Conservation (phyloP, 192 early-diverging fungal genomes). For the Obelidium mucronatum region DNA sequence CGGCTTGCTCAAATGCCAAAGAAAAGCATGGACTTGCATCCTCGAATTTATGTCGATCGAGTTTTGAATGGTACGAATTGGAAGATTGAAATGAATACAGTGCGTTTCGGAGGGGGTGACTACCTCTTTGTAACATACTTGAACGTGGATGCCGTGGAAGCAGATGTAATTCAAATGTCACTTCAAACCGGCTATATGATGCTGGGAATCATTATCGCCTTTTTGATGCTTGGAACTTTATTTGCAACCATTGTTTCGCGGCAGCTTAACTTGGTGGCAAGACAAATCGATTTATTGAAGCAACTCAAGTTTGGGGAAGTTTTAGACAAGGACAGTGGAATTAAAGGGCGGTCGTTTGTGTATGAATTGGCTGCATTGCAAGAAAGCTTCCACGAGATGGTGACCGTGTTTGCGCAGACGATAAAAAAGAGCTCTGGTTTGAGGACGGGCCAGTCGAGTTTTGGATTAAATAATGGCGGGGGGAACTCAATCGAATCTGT, state of each 20-base stretch:
- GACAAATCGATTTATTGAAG: conserved; percentile 20
- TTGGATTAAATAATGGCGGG: too few species aligned
- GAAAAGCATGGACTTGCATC: background rate
- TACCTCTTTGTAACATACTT: background rate
- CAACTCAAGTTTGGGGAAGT: conserved; percentile 21
- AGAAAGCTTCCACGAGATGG: conserved; percentile 3
- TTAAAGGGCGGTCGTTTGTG: conserved; percentile 1
- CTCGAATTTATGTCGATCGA: too few species aligned
- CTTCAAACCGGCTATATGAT: background rate
- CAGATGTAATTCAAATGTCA: background rate
- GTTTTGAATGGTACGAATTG: background rate
- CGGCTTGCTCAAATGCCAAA: background rate
- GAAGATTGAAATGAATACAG: background rate
- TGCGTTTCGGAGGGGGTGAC: background rate
- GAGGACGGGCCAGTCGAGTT: too few species aligned
- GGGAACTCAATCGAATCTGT: too few species aligned
- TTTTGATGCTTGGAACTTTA: conserved; percentile 4
- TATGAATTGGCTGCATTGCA: conserved; percentile 12
- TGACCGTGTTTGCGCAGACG: background rate
- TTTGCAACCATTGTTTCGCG: conserved; percentile 1
- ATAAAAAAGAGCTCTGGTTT: background rate
- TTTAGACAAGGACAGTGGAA: conserved; percentile 15
- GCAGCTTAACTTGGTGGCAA: conserved; percentile 13
- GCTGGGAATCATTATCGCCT: conserved; percentile 6
- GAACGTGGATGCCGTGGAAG: background rate